Percentiles rank a stretch among this genome's conserved stretches.
Evolutionary conservation across 495 filamentous ascomycete species (phyloP).

Genomic region (Penicillium simplicissimum): DNA sequence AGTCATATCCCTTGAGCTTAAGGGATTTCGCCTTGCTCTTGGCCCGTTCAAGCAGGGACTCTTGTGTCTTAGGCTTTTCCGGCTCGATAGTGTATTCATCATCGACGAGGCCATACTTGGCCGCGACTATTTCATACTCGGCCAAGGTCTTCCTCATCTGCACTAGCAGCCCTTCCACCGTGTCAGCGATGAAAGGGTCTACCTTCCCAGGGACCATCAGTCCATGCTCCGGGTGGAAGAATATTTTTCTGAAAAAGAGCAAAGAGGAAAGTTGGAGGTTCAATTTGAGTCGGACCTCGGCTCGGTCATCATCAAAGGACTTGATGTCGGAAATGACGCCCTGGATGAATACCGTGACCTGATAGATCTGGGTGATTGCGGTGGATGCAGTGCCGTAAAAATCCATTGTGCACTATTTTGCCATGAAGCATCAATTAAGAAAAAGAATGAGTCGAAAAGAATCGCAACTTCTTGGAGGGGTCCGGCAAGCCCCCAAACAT

Average conservation of each 20-base stretch:
- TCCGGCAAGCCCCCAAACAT: background rate
- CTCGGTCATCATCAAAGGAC: slow-evolving; percentile 25
- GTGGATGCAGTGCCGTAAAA: slow-evolving; percentile 25
- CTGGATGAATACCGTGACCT: slow-evolving; percentile 28
- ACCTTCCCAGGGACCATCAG: slow-evolving; percentile 20
- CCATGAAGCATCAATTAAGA: too few species aligned
- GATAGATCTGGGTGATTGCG: slow-evolving; percentile 22
- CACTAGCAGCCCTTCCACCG: slow-evolving; percentile 18
- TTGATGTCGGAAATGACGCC: slow-evolving; percentile 26
- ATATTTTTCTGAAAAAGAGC: slow-evolving; percentile 18
- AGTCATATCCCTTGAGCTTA: slow-evolving; percentile 25
- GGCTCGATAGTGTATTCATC: slow-evolving; percentile 13
- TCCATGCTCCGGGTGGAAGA: slow-evolving; percentile 18
- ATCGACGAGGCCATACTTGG: slow-evolving; percentile 15
- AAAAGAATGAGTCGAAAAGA: background rate
- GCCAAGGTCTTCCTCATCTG: slow-evolving; percentile 19
- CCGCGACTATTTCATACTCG: slow-evolving; percentile 21
- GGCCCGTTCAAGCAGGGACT: slow-evolving; percentile 17
- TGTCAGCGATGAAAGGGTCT: slow-evolving; percentile 17
- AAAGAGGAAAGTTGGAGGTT: slow-evolving; percentile 21
- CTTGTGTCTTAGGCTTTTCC: slow-evolving; percentile 10
- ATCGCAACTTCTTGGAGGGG: background rate
- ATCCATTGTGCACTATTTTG: slow-evolving; percentile 18
- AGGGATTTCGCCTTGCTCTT: slow-evolving; percentile 22
- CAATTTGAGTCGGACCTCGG: slow-evolving; percentile 19